Evolutionary conservation across 1,284 basidiomycete species (phyloP), one percentile per base, ranked within the genome.

Genomic region (Sparassis latifolia): DNA sequence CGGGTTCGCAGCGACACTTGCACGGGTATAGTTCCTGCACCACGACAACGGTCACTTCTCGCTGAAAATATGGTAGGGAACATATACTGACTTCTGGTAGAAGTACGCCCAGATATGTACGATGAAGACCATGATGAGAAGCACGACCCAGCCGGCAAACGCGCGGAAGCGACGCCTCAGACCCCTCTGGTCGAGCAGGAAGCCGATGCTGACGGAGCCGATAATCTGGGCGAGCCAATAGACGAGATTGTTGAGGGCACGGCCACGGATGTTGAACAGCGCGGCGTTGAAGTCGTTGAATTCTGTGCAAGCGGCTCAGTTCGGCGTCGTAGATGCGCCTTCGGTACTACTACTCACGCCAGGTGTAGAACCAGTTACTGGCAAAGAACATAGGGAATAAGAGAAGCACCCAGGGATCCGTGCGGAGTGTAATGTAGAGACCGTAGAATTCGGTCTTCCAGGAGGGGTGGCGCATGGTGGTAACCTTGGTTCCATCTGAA

Each of bases 291-390:
- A 85, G 51, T 78, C 80, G 57, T 82, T 84, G 65, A 85, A 85
- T 62, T 84, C 79, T 82, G 55, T 42, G 7, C 1, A 12, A 28
- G 30, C 9, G 4, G 32, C 27, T 44, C 47, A 55, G 44, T 9
- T 10, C 46, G 10, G 51, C 33, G 43, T 28, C 2, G 29, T 2
- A 6, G 27, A 5, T 27, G n/a, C 3, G 35, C 10, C 9, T 2
- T 41, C 27, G 20, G 33, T 41, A 4, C 30, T 5, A 31, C 7
- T 30, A 72, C 78, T 60, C 56, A 82, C 80, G 82, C 82, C 82
- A 86, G 9, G 83, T 81, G 60, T 88, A 86, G 65, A 88, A 88
- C 77, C 84, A 89, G 64, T 89, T 89, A 43, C 82, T 82, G 3
- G 82, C 78, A 52, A 89, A 76, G 67, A 75, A 75, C 66, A 75